phyloP scores from a whole-genome alignment of 163 green algal genomes.

The Chlamydomonas reinhardtii region DNA sequence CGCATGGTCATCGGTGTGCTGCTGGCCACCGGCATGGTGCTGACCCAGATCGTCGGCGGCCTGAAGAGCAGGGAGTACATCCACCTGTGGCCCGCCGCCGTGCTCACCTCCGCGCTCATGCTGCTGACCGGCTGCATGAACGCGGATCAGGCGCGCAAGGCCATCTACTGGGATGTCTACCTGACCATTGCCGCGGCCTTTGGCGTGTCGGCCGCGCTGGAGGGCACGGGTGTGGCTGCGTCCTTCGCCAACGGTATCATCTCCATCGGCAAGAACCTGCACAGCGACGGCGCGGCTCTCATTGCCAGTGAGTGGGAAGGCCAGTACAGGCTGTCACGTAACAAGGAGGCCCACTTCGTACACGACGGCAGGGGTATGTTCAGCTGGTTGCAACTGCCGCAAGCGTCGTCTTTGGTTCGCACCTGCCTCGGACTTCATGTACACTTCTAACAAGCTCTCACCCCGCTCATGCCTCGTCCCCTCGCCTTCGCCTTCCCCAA shows the following conservation, averaged over 20 bases:
- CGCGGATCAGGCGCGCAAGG: slow-evolving; percentile 68
- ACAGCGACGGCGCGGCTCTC: slow-evolving; percentile 63
- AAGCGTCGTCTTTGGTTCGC: too few relatives aligned
- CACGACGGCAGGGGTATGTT: too few relatives aligned
- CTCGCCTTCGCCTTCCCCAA: too few relatives aligned
- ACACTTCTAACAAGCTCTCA: too few relatives aligned
- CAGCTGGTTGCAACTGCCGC: too few relatives aligned
- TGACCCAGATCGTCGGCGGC: slow-evolving; percentile 54
- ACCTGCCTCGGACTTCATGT: too few relatives aligned
- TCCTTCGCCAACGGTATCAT: slow-evolving; percentile 76
- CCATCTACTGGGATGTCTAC: slow-evolving; percentile 73
- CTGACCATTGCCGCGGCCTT: slow-evolving; percentile 80
- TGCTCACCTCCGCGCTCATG: slow-evolving; percentile 66
- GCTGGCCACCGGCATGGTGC: slow-evolving; percentile 29
- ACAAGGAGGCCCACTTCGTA: too few relatives aligned
- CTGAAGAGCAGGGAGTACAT: slow-evolving; percentile 53
- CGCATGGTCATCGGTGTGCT: slow-evolving; percentile 22
- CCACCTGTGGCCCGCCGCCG: slow-evolving; percentile 61
- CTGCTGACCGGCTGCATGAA: slow-evolving; percentile 78
- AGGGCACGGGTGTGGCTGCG: slow-evolving; percentile 71
- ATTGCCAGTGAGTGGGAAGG: slow-evolving; percentile 53
- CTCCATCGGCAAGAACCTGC: slow-evolving; percentile 53
- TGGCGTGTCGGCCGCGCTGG: slow-evolving; percentile 75
- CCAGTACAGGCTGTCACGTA: too few relatives aligned
- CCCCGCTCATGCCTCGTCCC: too few relatives aligned